Evolutionary conservation across 495 filamentous ascomycete species (phyloP).

Genomic region (Paragyromitra xinjiangensis): DNA sequence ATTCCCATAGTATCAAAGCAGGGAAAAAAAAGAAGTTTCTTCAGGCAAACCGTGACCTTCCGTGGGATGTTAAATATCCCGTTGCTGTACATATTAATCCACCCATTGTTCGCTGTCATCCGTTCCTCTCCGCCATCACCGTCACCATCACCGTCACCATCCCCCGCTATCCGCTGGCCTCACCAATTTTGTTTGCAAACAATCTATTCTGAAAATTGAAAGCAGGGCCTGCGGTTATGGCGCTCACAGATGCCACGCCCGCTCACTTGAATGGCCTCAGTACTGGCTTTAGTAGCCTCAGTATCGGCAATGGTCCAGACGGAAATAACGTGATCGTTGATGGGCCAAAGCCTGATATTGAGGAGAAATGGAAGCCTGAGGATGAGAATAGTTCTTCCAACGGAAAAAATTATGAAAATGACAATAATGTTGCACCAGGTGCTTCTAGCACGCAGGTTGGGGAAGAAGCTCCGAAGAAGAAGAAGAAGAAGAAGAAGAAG

Average conservation of each 20-base stretch:
- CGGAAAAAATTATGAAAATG: neutral
- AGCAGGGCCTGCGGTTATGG: conserved; percentile 26
- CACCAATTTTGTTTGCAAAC: conserved; percentile 16
- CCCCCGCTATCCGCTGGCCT: neutral
- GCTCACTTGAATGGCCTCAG: conserved; percentile 9
- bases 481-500: conserved; percentile 46
- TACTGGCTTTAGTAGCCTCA: neutral
- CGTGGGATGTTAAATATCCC: conserved; percentile 21
- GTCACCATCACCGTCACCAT: neutral
- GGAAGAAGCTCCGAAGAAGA: conserved; percentile 44
- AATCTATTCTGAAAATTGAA: neutral
- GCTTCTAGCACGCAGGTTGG: neutral
- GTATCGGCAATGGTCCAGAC: neutral
- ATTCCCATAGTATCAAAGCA: neutral
- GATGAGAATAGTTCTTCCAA: neutral
- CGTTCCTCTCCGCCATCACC: neutral
- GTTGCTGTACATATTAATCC: neutral
- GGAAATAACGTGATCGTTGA: neutral
- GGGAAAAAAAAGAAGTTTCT: neutral
- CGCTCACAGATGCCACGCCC: conserved; percentile 17
- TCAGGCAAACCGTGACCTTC: conserved; percentile 21
- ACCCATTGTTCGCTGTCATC: neutral
- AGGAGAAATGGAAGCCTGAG: conserved; percentile 32
- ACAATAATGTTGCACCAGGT: neutral
- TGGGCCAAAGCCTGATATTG: conserved; percentile 18